Evolutionary conservation across 2,329 filamentous ascomycete species (phyloP).

Genomic region (Myriangium duriaei): DNA sequence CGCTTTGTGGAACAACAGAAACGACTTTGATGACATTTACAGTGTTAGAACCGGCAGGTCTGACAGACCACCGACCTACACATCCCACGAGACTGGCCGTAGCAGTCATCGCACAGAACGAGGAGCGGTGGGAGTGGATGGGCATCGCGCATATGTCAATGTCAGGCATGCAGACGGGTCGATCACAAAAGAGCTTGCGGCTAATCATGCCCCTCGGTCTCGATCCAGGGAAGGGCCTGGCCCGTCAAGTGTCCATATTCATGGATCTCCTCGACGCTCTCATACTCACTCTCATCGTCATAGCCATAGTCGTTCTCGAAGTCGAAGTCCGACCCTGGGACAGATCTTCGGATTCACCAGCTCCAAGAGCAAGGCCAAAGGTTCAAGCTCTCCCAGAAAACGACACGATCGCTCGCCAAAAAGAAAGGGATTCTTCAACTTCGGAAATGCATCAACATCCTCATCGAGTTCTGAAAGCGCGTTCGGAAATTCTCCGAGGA

Average conservation of each 20-base stretch:
- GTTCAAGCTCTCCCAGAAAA: slow-evolving; percentile 11
- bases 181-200: not conserved
- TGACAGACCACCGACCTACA: slow-evolving; percentile 5
- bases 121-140: slow-evolving; percentile 23
- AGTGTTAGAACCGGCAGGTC: slow-evolving; percentile 42
- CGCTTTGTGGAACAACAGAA: slow-evolving; percentile 37
- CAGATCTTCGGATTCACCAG: slow-evolving; percentile 16
- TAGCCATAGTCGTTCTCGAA: slow-evolving; percentile 32
- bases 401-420: slow-evolving; percentile 16
- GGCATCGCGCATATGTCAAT: slow-evolving; percentile 1
- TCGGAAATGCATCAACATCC: slow-evolving; percentile 34
- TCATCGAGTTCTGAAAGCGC: slow-evolving; percentile 35
- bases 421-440: slow-evolving; percentile 36
- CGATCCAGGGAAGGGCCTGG: slow-evolving; percentile 1
- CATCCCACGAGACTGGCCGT: not conserved
- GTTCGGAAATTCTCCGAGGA: slow-evolving; percentile 25
- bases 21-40: slow-evolving; percentile 49
- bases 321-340: slow-evolving; percentile 17
- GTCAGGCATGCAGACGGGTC: slow-evolving; percentile 3
- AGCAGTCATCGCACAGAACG: slow-evolving; percentile 26
- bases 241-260: not conserved
- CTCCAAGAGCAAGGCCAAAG: slow-evolving; percentile 10
- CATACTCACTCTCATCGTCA: slow-evolving; percentile 3
- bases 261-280: slow-evolving; percentile 6
- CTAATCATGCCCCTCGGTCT: not conserved